Base-by-base conservation (phyloP, 495 filamentous ascomycete species). In the Talaromyces ruber region DNA sequence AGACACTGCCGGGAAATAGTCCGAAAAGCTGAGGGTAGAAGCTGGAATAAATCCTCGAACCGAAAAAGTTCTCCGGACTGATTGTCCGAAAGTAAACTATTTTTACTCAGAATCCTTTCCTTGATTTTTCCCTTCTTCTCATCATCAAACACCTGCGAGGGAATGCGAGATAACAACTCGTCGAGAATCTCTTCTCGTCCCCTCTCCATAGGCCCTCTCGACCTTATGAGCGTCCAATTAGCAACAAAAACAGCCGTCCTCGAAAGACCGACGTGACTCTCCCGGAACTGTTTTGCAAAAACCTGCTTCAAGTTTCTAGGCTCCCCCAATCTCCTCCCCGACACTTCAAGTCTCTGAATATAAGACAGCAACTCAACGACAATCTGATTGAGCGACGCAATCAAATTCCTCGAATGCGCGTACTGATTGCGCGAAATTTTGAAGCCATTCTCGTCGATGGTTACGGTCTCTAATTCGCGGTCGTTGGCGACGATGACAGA, bases 301-400 rank as follows among this genome's bases (percentile, higher is more conserved):
- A 53, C 73, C 50, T 79, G 78, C 45, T 77, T 79, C 45, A 77
- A 62, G 43, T 74, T 79, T 6, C 30, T 47, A 1, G 77, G 76
- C 1, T 71, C 58, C 12, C 63, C 64, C 29, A 72, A 57, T 39
- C 64, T 66, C 21, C 67, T 56, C 14, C 62, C 73, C 9, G 71
- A 70, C 3, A 64, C 59, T 53, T 67, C 68, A 21, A 80, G 65
- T 30, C 70, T 71, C 26, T 67, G 65, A 53, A 75, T 69, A 59
- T 80, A 76, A 11, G 76, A 71, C 58, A 80, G 72, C 1, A 79
- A 67, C 67, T 80, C 77, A 25, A 79, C 73, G 55, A 74, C 67
- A 24, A 78, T 73, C 61, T 78, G 77, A 47, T 72, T 72, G 47
- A 80, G 53, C 1, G 74, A 72, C 21, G 75, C 73, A 45, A 79